Evolutionary conservation across 2,329 filamentous ascomycete species (phyloP), one percentile per base, ranked within the genome.

Genomic region (Fusarium sp.): DNA sequence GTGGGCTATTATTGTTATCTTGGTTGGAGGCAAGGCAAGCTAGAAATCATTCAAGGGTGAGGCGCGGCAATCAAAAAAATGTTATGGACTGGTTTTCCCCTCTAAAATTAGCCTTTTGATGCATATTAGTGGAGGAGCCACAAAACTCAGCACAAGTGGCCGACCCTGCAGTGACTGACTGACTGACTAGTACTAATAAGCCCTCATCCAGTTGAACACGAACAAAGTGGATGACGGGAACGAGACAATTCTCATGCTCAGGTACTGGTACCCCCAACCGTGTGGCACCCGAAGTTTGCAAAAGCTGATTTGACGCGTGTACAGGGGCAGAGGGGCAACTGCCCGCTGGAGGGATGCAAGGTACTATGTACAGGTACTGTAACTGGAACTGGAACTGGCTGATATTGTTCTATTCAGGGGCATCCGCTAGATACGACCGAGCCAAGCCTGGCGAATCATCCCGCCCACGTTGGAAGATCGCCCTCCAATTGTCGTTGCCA

Each of bases 381-480:
- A 55, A 42, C 48, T 68, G 41, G n/a, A 54, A 54, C 64, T 32
- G 51, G 41, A 55, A 55, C 66, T 66, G 65, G 59, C 65, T 74
- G 70, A 69, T 74, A 56, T 63, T 66, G 68, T 76, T 72, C 64
- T 71, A 68, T 72, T 76, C 76, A 78, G 73, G 76, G 73, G 76
- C 59, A 71, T 62, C 56, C 54, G 41, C 34, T 56, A 58, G 63
- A 50, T 38, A 55, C 32, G 56, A 55, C 38, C 41, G 42, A 70
- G 61, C 72, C 62, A 73, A 71, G 73, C 74, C 72, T 78, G 69
- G 54, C 80, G 79, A 81, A 81, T 81, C 80, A 81, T 77, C 67
- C 59, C 61, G 63, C 78, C 79, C 80, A 81, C 80, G 80, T 81
- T 77, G 78, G 73, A 56, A 79, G 76, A 78, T 79, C 72, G 62